phyloP scores from a whole-genome alignment of 306 rosid genomes.

The Potentilla sterilis region DNA sequence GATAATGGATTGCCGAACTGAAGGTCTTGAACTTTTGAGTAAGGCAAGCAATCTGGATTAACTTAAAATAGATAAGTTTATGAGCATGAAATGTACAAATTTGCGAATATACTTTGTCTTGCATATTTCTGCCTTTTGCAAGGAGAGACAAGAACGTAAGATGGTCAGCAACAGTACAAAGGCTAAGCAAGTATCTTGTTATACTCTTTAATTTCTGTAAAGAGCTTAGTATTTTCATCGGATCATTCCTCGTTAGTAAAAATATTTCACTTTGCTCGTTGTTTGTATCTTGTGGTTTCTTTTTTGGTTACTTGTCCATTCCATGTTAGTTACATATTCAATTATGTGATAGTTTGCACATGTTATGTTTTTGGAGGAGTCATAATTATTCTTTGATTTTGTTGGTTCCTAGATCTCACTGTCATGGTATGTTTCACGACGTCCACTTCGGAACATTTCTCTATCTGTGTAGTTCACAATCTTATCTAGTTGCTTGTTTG shows the following conservation, averaged over 20 bases:
- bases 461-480: not conserved
- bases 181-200: slow-evolving; percentile 3
- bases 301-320: not conserved
- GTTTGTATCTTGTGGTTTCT: not conserved
- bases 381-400: not conserved
- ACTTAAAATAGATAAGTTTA: slow-evolving; percentile 22
- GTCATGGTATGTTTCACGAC: not conserved
- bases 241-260: not conserved
- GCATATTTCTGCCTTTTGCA: slow-evolving; percentile 37
- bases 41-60: slow-evolving; percentile 40
- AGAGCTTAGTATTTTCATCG: slow-evolving; percentile 12
- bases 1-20: slow-evolving; percentile 72
- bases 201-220: slow-evolving; percentile 1
- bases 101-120: slow-evolving; percentile 33
- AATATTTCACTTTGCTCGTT: not conserved
- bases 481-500: not conserved
- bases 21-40: slow-evolving; percentile 70
- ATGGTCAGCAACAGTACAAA: slow-evolving; percentile 15
- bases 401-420: not conserved
- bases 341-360: not conserved
- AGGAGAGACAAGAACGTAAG: slow-evolving; percentile 21
- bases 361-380: not conserved
- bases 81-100: slow-evolving; percentile 51
- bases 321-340: not conserved
- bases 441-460: not conserved